A percentile compares a stretch with the other conserved stretches of the same genome.
Conservation (phyloP, 139 green algal genomes). For the Chlorella vulgaris region DNA sequence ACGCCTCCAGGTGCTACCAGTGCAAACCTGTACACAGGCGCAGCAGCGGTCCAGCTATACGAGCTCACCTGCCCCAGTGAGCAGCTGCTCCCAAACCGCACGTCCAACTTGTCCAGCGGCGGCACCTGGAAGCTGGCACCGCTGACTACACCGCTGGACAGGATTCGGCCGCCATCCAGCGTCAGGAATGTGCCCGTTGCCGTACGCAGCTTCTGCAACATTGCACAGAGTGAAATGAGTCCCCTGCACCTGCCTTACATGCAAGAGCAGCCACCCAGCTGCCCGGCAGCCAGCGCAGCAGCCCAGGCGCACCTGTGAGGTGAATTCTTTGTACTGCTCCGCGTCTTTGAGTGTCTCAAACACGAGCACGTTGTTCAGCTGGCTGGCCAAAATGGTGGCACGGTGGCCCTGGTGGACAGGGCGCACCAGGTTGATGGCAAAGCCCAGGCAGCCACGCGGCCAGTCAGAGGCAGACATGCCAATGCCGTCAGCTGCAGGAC, state of each 20-base stretch:
- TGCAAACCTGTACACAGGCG: background rate
- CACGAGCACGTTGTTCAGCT: conserved; percentile 54
- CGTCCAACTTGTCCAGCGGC: conserved; percentile 44
- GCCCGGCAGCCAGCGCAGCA: background rate
- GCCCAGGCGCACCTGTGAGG: conserved; percentile 41
- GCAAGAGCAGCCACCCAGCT: background rate
- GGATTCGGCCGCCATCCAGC: conserved; percentile 63
- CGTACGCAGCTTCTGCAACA: conserved; percentile 37
- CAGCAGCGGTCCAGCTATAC: background rate
- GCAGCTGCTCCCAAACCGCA: conserved; percentile 49
- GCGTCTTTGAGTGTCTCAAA: conserved; percentile 71
- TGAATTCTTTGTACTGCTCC: conserved; percentile 57
- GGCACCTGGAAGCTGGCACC: conserved; percentile 56
- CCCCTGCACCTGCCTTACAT: too few species aligned
- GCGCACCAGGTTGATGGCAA: conserved; percentile 72
- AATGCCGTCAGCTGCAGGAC: background rate
- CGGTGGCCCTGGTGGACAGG: conserved; percentile 50
- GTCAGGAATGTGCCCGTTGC: conserved; percentile 58
- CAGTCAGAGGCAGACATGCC: conserved; percentile 47
- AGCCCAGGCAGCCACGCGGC: conserved; percentile 73
- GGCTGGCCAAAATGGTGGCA: conserved; percentile 47
- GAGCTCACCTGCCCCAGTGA: background rate
- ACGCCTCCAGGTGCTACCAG: background rate
- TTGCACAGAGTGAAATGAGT: too few species aligned
- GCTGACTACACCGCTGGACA: conserved; percentile 59